These are phyloP conservation scores for Pholiota conissans DNA, from an alignment of 768 basidiomycete genomes.

Conservation along the genomic window DNA sequence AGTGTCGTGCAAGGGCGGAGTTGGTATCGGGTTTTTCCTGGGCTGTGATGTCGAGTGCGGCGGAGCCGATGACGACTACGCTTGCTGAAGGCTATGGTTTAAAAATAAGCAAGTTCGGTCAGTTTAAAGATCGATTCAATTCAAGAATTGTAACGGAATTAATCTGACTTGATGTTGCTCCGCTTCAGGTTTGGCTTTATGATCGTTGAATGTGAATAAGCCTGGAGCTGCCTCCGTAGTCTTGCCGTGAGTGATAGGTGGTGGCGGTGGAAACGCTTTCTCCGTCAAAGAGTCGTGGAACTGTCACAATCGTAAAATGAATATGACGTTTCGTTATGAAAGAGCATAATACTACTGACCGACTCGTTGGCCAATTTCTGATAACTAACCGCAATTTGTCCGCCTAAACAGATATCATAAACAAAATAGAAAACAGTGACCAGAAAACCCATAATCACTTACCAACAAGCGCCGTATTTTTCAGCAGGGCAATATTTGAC, in stretches of 20 bases:
- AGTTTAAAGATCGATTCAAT: background rate
- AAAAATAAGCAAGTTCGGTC: background rate
- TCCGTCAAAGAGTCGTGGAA: background rate
- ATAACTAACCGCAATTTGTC: constrained; percentile 78
- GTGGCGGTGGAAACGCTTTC: background rate
- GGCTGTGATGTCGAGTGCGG: constrained; percentile 88
- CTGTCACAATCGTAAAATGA: background rate
- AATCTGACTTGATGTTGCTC: background rate
- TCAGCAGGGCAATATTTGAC: constrained; percentile 82
- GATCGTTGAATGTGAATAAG: background rate
- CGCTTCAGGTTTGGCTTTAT: background rate
- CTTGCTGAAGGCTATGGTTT: constrained; percentile 36
- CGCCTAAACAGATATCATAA: constrained; percentile 57
- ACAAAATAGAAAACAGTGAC: background rate
- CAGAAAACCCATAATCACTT: background rate
- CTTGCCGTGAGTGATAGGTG: background rate
- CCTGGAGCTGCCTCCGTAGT: background rate
- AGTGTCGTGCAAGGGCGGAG: constrained; percentile 43
- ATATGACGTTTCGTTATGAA: background rate
- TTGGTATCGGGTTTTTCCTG: constrained; percentile 33
- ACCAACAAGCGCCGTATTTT: constrained; percentile 88
- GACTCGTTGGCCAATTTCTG: constrained; percentile 44
- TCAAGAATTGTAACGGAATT: background rate
- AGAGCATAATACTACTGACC: constrained; percentile 28
- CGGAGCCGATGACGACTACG: constrained; percentile 78